Evolutionary conservation across 352 stramenopile species (phyloP).

Genomic region (Globisporangium takayamanum): DNA sequence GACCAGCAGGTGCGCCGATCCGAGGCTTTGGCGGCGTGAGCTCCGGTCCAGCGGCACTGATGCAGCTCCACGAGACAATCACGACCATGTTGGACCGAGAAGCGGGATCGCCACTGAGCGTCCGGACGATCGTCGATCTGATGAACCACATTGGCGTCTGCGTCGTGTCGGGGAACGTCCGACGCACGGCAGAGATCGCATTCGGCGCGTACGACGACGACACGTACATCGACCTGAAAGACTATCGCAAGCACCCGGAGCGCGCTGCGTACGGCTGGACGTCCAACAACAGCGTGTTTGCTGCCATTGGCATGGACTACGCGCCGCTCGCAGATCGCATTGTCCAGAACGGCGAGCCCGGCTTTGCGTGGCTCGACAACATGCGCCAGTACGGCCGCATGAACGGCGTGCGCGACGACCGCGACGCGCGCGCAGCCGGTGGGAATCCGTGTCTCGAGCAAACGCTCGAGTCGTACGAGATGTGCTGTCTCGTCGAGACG

Average conservation of each 20-base stretch:
- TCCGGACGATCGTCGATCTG: conserved; percentile 86
- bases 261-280: conserved; percentile 88
- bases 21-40: conserved; percentile 88
- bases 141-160: conserved; percentile 91
- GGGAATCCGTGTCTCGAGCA: conserved; percentile 93
- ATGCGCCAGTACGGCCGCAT: conserved; percentile 90
- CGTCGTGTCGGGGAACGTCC: conserved; percentile 90
- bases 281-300: conserved; percentile 94
- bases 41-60: conserved; percentile 72
- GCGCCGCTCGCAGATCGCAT: conserved; percentile 79
- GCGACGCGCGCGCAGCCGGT: conserved; percentile 74
- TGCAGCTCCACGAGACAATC: conserved; percentile 64
- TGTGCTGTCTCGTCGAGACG: conserved; percentile 93
- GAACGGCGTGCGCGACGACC: conserved; percentile 74
- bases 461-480: conserved; percentile 90
- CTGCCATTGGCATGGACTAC: conserved; percentile 91
- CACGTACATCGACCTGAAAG: conserved; percentile 90
- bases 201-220: conserved; percentile 84
- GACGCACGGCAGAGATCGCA: conserved; percentile 91
- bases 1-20: conserved; percentile 79
- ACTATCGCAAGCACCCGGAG: conserved; percentile 89
- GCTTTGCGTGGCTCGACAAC: conserved; percentile 93
- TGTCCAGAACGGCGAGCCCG: conserved; percentile 85
- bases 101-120: conserved; percentile 45
- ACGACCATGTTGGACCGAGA: conserved; percentile 44